A percentile compares a stretch with the other conserved stretches of the same genome.
These are phyloP conservation scores for Acacia crassicarpa DNA, from an alignment of 306 rosid genomes.

Conservation along the genomic window DNA sequence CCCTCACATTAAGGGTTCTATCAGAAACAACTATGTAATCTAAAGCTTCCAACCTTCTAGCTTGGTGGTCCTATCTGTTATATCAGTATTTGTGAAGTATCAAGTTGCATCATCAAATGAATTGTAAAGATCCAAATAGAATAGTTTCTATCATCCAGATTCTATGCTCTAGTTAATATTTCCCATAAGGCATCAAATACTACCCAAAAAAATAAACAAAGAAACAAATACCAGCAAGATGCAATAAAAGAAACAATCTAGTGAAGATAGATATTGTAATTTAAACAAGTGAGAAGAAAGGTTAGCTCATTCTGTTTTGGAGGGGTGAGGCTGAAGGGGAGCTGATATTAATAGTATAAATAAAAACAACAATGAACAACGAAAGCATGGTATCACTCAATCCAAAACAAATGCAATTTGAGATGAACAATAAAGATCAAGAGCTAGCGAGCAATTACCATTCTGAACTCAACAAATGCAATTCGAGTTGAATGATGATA, in stretches of 20 bases:
- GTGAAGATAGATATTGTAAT: neutral
- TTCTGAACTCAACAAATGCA: constrained; percentile 83
- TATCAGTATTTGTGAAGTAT: neutral
- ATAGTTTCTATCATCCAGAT: neutral
- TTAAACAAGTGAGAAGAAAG: neutral
- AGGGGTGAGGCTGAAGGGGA: neutral
- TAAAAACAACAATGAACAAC: constrained; percentile 13
- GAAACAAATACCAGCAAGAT: neutral
- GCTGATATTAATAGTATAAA: neutral
- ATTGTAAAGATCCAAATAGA: neutral
- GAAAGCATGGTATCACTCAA: constrained; percentile 12
- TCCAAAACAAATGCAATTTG: too few relatives aligned
- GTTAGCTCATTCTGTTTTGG: neutral
- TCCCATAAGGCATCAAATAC: neutral
- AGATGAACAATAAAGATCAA: constrained; percentile 11
- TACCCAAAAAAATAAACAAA: neutral
- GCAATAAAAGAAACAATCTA: neutral
- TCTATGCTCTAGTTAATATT: neutral
- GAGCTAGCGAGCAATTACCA: constrained; percentile 52
- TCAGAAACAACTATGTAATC: neutral
- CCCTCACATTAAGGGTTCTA: neutral
- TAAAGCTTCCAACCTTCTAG: neutral
- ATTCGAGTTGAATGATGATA: constrained; percentile 96
- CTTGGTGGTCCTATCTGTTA: neutral
- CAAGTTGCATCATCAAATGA: neutral